Base-by-base conservation (phyloP, 768 basidiomycete genomes). In the Suillus americanus region DNA sequence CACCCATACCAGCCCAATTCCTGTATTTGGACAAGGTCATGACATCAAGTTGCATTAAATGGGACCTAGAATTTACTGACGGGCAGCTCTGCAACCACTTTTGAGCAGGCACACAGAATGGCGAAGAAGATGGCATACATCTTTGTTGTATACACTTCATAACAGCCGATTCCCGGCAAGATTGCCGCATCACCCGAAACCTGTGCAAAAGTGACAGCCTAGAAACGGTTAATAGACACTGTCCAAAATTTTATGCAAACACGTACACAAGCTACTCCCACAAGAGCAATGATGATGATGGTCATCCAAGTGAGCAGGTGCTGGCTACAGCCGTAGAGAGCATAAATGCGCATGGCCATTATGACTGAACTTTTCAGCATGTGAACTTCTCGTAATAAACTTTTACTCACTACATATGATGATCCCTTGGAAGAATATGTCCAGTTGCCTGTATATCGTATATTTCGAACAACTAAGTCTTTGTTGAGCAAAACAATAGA, bases 281-380 rank as follows among this genome's bases (percentile, higher is more conserved):
- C 63, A 41, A 86, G 65, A 1, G 78, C 61, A 0, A 70, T 61
- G 2, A 72, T 79, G 33, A 74, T 73, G 12, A 70, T 69, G 1
- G 81, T 16, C 71, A 85, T 70, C 37, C 73, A 73, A 7, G 70
- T 68, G 2, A 82, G n/a, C 70, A 85, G 69, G 18, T 75, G 73
- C 43, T 74, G 64, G 23, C 79, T 80, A 38, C 80, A 69, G 16
- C 75, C 73, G 64, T 85, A 86, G n/a, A 87, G 70, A 5, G 86
- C 85, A 62, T 80, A 82, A 60, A 81, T 82, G 46, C 86, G 81
- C 43, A 83, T 70, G 10, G 79, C 78, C 37, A 85, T 70, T 67
- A 69, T 84, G 84, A 61, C 83, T 85, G 46, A 23, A 51, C 43
- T n/a, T 2, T 16, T 48, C 6, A 35, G 25, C 8, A 60, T 10